Base-by-base conservation (phyloP, 768 basidiomycete genomes). In the Trametes sanguinea region DNA sequence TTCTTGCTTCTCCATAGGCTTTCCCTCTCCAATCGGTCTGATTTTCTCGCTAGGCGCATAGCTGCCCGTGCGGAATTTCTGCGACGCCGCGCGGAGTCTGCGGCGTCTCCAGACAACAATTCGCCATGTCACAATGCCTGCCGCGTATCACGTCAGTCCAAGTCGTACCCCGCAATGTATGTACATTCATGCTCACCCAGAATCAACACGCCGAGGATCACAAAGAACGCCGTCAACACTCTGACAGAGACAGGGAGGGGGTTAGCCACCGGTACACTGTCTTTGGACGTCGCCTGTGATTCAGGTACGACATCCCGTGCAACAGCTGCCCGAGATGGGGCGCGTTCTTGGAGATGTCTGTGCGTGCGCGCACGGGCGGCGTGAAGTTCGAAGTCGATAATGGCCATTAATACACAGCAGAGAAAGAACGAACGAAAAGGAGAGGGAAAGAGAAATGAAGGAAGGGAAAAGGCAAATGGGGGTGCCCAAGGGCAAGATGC, bases 81-180 rank as follows among this genome's bases (percentile, higher is more conserved):
- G 57, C 29, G 64, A 68, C 30, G 64, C 64, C 9, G 64, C 10
- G 30, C 48, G 51, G 6, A 50, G 54, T 40, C 60, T 68, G 42
- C 59, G 51, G 61, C 65, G 63, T 27, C 61, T 50, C 65, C 65
- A 66, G 33, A 60, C 62, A 32, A 65, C 61, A n/a, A 68, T 44
- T 51, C 65, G 57, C 67, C 67, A 68, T 51, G 63, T 55, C 45
- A 48, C 60, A 46, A 66, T 54, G 51, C 57, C 65, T 68, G 51
- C 8, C 27, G 13, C 30, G 32, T 32, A 22, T 30, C 10, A 51
- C 44, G 45, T 51, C 51, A 53, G 44, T 43, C 40, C 17, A n/a
- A 11, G 10, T 13, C 10, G 32, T 16, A 22, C 44, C 17, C 27
- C 48, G 30, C 13, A 5, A 13, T 16, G 48, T 14, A 11, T 50